These are phyloP conservation scores for Cordyceps farinosa DNA, from an alignment of 2,329 filamentous ascomycete species.

Conservation along the genomic window DNA sequence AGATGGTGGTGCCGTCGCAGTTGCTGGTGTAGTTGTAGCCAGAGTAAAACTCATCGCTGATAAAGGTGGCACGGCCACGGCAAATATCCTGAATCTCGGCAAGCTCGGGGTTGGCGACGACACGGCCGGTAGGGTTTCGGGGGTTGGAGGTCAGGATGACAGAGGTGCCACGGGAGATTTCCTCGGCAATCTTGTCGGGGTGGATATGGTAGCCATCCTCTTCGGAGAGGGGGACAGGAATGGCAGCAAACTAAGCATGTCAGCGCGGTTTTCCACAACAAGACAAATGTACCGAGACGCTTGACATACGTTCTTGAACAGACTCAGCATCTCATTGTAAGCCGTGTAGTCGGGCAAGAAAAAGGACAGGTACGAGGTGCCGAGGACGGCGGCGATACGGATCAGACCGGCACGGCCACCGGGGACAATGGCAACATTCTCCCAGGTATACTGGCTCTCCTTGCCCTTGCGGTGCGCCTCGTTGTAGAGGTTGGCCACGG, in stretches of 20 bases:
- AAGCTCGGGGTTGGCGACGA: slow-evolving; percentile 80
- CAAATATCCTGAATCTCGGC: slow-evolving; percentile 91
- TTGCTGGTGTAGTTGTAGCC: slow-evolving; percentile 94
- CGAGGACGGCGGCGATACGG: slow-evolving; percentile 88
- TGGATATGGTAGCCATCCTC: slow-evolving; percentile 91
- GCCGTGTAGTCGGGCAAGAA: slow-evolving; percentile 95
- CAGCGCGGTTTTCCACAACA: not conserved
- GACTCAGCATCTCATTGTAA: slow-evolving; percentile 94
- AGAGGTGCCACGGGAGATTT: slow-evolving; percentile 79
- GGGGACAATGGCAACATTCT: slow-evolving; percentile 95
- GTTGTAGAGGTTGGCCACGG: slow-evolving; percentile 90
- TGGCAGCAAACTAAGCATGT: slow-evolving; percentile 66
- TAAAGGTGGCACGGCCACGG: slow-evolving; percentile 82
- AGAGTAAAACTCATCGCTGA: slow-evolving; percentile 95
- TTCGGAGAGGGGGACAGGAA: slow-evolving; percentile 79
- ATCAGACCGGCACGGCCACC: slow-evolving; percentile 91
- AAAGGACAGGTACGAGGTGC: slow-evolving; percentile 89
- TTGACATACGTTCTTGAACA: slow-evolving; percentile 76
- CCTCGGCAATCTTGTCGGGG: slow-evolving; percentile 86
- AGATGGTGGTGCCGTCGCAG: slow-evolving; percentile 88
- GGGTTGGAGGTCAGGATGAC: slow-evolving; percentile 95
- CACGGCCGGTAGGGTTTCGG: slow-evolving; percentile 87
- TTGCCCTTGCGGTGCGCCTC: slow-evolving; percentile 86
- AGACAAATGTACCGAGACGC: not conserved
- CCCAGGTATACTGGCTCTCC: slow-evolving; percentile 88